Evolutionary conservation across 108 stramenopile species (phyloP), one percentile per base, ranked within the genome.

Genomic region (Skeletonema menzelii): DNA sequence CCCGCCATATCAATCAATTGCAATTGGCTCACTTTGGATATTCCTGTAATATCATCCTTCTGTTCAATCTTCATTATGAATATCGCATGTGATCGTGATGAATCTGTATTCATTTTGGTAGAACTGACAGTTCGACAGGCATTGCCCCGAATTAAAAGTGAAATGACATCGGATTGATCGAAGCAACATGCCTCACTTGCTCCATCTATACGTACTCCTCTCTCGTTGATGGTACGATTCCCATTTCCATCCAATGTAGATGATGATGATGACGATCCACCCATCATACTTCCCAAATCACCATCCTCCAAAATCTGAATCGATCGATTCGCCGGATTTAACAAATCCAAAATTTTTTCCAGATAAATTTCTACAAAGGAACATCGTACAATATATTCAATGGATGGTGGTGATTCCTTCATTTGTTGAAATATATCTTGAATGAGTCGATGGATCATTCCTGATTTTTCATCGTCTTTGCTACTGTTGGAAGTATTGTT

Each of bases 281-380:
- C 37, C 42, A 27, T 35, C 35, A 30, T 30, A 64, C 49, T 59
- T 13, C 56, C 72, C 32, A 57, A 26, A 22, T 32, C 31, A 2
- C 35, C 66, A 27, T 68, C 30, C 35, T 59, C 27, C 8, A 67
- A 31, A 60, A 81, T 75, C 24, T 37, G 34, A 17, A 75, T 61
- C 2, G 69, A 70, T 26, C 69, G 61, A 80, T 83, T 76, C 14
- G 40, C 65, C 38, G 88, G 89, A 66, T 82, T 81, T 47, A 99
- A 80, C 67, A 99, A 79, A 82, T 99, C 98, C 20, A 80, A 66
- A 8, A 98, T 83, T 56, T 89, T 81, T 77, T 99, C 98, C 22
- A 98, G 77, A 84, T 98, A 98, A 53, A 99, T 94, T 80, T 99
- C 99, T 13, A 98, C 88, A 75, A 85, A 97, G 13, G 95, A 96